phyloP scores from a whole-genome alignment of 176 grass and related monocot species.

The Paspalum notatum region DNA sequence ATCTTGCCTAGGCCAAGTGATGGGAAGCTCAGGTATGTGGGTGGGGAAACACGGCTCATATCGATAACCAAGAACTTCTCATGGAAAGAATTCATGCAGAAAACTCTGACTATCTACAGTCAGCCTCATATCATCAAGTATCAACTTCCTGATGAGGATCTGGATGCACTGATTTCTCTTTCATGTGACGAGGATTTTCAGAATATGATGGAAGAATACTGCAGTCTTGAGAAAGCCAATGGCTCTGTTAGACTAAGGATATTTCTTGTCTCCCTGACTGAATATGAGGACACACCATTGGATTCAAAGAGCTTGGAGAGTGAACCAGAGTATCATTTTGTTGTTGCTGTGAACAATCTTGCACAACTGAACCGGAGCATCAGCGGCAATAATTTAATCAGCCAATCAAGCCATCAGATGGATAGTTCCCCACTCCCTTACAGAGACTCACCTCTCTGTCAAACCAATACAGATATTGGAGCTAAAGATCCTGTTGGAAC shows the following conservation, averaged over 20 bases:
- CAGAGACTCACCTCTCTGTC: slow-evolving; percentile 43
- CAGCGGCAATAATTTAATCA: slow-evolving; percentile 70
- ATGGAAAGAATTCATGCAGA: slow-evolving; percentile 70
- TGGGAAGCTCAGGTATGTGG: slow-evolving; percentile 84
- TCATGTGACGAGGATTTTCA: slow-evolving; percentile 90
- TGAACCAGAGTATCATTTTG: slow-evolving; percentile 73
- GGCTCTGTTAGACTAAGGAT: slow-evolving; percentile 65
- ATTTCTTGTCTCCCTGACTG: slow-evolving; percentile 75
- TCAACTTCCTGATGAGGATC: slow-evolving; percentile 94
- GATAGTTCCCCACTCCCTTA: slow-evolving; percentile 46
- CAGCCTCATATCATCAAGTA: slow-evolving; percentile 95
- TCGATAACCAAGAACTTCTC: slow-evolving; percentile 66
- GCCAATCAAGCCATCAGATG: slow-evolving; percentile 46
- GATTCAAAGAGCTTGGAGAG: slow-evolving; percentile 54
- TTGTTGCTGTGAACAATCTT: slow-evolving; percentile 86
- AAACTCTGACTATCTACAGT: slow-evolving; percentile 67
- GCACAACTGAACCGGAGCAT: slow-evolving; percentile 55
- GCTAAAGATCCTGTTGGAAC: slow-evolving; percentile 35
- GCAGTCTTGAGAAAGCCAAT: slow-evolving; percentile 71
- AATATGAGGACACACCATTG: slow-evolving; percentile 55
- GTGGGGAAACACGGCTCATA: slow-evolving; percentile 78
- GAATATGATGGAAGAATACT: slow-evolving; percentile 97
- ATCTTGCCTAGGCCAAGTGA: slow-evolving; percentile 90
- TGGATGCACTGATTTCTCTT: slow-evolving; percentile 92
- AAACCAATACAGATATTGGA: slow-evolving; percentile 38